These are phyloP conservation scores for Pleurotus tuoliensis DNA, from an alignment of 768 basidiomycete species.

Conservation along the genomic window DNA sequence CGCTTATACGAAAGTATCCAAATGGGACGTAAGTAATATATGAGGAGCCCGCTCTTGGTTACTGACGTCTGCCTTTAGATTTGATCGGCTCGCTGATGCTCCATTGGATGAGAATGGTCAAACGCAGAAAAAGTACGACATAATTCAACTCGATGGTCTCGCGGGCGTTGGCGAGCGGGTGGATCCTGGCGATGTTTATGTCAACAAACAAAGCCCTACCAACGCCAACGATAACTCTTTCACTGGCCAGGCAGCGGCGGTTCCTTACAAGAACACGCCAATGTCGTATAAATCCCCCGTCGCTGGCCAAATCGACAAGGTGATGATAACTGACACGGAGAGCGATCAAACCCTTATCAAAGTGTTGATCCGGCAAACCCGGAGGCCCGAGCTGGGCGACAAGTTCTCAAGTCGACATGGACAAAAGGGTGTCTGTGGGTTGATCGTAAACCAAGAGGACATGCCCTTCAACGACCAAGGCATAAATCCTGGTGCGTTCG, in stretches of 20 bases:
- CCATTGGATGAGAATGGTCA: conserved; percentile 81
- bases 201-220: conserved; percentile 95
- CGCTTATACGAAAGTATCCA: conserved; percentile 91
- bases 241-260: conserved; percentile 76
- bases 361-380: conserved; percentile 93
- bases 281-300: conserved; percentile 93
- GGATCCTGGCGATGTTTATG: conserved; percentile 88
- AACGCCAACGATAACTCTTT: conserved; percentile 92
- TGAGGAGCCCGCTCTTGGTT: conserved; percentile 4
- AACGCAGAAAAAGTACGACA: conserved; percentile 80
- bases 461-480: conserved; percentile 99
- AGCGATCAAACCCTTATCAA: conserved; percentile 97
- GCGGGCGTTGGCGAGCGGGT: conserved; percentile 94
- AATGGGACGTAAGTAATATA: conserved; percentile 83
- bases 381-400: conserved; percentile 94
- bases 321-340: conserved; percentile 95
- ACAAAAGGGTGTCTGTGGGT: conserved; percentile 97
- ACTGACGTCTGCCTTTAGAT: conserved; percentile 38
- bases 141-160: conserved; percentile 89
- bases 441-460: conserved; percentile 98
- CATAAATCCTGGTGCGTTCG: conserved; percentile 73
- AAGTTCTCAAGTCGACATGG: conserved; percentile 98
- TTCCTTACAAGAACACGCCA: conserved; percentile 88
- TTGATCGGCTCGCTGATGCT: conserved; percentile 92
- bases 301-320: conserved; percentile 94